Percentiles rank a stretch among this genome's conserved stretches.
phyloP scores from a whole-genome alignment of 768 basidiomycete species.

The Suillus decipiens region DNA sequence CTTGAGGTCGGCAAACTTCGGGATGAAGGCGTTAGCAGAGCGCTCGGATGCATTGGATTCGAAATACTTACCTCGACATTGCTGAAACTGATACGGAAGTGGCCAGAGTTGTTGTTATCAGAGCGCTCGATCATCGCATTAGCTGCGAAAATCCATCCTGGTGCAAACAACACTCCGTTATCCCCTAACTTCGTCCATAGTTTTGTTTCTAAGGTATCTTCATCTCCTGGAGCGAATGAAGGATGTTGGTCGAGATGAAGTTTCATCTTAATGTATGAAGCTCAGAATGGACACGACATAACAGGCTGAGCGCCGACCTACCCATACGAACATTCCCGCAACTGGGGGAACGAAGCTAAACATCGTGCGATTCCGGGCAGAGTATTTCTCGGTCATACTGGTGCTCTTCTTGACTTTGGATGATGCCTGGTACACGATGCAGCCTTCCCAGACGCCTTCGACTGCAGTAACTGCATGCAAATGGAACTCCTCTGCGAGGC shows the following conservation, averaged over 20 bases:
- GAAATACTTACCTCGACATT: constrained; percentile 45
- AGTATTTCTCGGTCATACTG: constrained; percentile 43
- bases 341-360: constrained; percentile 76
- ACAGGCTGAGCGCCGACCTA: constrained; percentile 28
- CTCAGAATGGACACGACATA: background rate
- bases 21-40: background rate
- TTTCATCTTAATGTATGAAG: constrained; percentile 44
- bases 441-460: constrained; percentile 36
- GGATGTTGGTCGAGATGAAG: constrained; percentile 64
- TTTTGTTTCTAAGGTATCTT: constrained; percentile 51
- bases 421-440: constrained; percentile 48
- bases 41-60: background rate
- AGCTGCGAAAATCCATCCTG: constrained; percentile 42
- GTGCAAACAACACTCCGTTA: constrained; percentile 61
- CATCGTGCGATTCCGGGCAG: constrained; percentile 34
- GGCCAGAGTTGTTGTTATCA: constrained; percentile 37
- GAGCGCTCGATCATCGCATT: constrained; percentile 32
- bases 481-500: constrained; percentile 62
- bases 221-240: constrained; percentile 36
- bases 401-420: constrained; percentile 31
- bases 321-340: constrained; percentile 86
- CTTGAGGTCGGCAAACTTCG: constrained; percentile 39
- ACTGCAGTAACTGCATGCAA: constrained; percentile 40
- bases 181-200: constrained; percentile 65
- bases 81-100: constrained; percentile 62